Base-by-base conservation (phyloP, 208 protist species). In the Acanthamoeba royreba region DNA sequence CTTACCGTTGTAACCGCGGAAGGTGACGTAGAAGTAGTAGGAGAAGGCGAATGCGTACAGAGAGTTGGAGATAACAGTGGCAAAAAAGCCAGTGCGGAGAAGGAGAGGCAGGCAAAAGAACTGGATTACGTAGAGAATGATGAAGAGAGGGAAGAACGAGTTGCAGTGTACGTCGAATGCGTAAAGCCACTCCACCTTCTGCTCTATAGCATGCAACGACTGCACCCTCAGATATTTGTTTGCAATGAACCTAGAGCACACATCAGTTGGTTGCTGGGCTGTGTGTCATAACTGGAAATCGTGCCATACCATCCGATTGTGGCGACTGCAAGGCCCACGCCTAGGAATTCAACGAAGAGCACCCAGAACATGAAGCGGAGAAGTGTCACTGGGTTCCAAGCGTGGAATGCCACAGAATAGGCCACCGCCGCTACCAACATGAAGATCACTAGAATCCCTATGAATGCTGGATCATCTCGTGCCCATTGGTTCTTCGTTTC, bases 131-230 rank as follows among this genome's bases (percentile, higher is more conserved):
- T 96, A 95, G 31, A 96, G 83, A n/a, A 96, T 13, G 46, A 96
- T n/a, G 92, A 96, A 96, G n/a, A 96, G 89, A 1, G 95, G 94
- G 92, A 99, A 99, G 95, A 98, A 99, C 49, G 97, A 97, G 95
- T 99, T 99, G 96, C 98, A 99, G 94, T 99, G 99, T 74, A 99
- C 96, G 92, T 99, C 99, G 95, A 99, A 99, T 0, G 98, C 96
- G 92, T 99, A 99, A 4, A 96, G 96, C 98, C 98, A 99, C 86
- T 99, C 98, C 4, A 99, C 96, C 33, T 96, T 97, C 33, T 96
- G 95, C 11, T 96, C 94, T n/a, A 96, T 95, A 7, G 96, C 96
- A 52, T 97, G 95, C 31, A 95, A 85, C 47, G 83, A 87, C 33
- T 66, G 66, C 45, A 45, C 92, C 52, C 94, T 77, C 72, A 98